Base-by-base conservation (phyloP, 208 protist genomes). In the Leishmania amazonensis region DNA sequence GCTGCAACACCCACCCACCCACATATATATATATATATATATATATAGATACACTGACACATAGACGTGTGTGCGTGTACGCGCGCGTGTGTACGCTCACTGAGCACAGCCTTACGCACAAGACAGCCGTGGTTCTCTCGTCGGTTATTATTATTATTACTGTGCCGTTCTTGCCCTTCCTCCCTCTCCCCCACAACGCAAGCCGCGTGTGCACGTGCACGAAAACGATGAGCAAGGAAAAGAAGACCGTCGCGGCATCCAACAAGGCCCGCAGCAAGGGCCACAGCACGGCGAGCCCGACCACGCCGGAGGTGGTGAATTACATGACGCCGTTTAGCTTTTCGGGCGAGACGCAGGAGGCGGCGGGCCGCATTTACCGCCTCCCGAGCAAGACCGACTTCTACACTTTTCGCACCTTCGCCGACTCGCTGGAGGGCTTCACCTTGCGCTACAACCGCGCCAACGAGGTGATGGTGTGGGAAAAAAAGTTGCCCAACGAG, bases 351-450 rank as follows among this genome's bases (percentile, higher is more conserved):
- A 80, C 81, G 38, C 79, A 86, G 35, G 85, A 86, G 42, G 81
- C 89, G 72, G 84, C 75, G 0, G 90, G 88, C 1, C 81, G 79
- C 21, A 81, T 91, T 31, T 96, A 96, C 79, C 86, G 89, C 42
- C 83, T 95, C 24, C 85, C 88, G 11, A 91, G 64, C 64, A 93
- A 91, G 57, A 54, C 81, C 3, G 93, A 97, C 72, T 96, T 79
- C 81, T 81, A 87, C n/a, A 68, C 85, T 3, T 97, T 96, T 65
- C 92, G 93, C 13, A 80, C 71, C 71, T 95, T 92, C 67, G 94
- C 94, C 13, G 93, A 97, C 83, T 91, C 88, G 3, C 62, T 95
- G 3, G 93, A 97, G 8, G 95, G 91, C 35, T 97, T 95, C 75
- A 83, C 65, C 53, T 38, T 96, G 74, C 87, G 87, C 42, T 87